phyloP scores from a whole-genome alignment of 1,284 basidiomycete species.

The Pyrrhoderma lamaoense region DNA sequence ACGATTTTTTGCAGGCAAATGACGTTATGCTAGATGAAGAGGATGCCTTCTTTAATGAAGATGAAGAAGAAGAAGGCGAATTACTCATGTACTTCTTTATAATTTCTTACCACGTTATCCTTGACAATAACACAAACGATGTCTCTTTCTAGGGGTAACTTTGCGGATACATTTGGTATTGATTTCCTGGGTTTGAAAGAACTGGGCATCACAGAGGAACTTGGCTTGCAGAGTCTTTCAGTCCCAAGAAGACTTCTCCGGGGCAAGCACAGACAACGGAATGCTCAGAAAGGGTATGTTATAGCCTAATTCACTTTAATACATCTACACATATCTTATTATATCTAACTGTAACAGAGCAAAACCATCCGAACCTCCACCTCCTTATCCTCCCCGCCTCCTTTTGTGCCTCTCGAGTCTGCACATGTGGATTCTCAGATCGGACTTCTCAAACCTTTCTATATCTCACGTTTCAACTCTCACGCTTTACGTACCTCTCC shows the following conservation, averaged over 20 bases:
- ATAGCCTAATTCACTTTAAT: background rate
- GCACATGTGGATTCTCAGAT: conserved; percentile 70
- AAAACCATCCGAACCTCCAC: conserved; percentile 69
- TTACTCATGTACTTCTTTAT: conserved; percentile 52
- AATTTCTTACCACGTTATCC: conserved; percentile 1
- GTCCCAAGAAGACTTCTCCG: conserved; percentile 78
- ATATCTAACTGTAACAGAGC: conserved; percentile 32
- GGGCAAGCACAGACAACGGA: conserved; percentile 47
- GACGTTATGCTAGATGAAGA: conserved; percentile 57
- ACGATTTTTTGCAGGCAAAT: conserved; percentile 35
- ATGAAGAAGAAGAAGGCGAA: conserved; percentile 71
- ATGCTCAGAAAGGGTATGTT: conserved; percentile 45
- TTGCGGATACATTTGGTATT: conserved; percentile 83
- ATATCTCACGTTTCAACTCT: conserved; percentile 48
- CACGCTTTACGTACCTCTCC: conserved; percentile 28
- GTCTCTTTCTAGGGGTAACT: conserved; percentile 57
- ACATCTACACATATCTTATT: background rate
- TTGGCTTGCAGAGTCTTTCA: conserved; percentile 71
- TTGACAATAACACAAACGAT: too few species aligned
- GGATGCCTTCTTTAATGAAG: conserved; percentile 61
- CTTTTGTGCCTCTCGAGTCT: conserved; percentile 65
- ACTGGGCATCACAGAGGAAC: conserved; percentile 83
- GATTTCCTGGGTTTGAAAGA: conserved; percentile 90
- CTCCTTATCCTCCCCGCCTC: conserved; percentile 83
- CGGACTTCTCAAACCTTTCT: conserved; percentile 78